Percentiles rank a stretch among this genome's conserved stretches.
These are phyloP conservation scores for Ilex asprella DNA, from an alignment of 257 asterid genomes.

Conservation along the genomic window DNA sequence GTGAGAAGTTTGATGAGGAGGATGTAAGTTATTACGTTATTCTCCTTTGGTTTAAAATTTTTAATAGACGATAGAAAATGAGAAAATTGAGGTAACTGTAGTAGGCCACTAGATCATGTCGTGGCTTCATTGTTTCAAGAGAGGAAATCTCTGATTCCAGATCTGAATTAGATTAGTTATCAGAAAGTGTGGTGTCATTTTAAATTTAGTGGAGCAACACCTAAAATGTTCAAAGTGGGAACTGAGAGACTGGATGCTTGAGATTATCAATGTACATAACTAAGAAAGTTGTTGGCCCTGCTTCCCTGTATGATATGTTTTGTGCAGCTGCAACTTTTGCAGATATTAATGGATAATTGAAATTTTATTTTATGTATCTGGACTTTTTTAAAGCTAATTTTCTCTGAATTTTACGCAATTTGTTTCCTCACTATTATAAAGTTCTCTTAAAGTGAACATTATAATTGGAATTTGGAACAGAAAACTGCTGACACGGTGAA, in stretches of 20 bases:
- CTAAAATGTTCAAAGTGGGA: neutral
- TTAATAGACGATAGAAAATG: constrained; percentile 2
- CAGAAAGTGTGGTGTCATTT: no score
- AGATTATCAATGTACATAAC: neutral
- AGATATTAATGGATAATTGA: neutral
- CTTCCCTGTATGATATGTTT: neutral
- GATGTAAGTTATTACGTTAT: constrained; percentile 41
- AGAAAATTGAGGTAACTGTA: neutral
- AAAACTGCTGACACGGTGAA: constrained; percentile 48
- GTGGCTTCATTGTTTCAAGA: no score
- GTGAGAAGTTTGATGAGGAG: constrained; percentile 52
- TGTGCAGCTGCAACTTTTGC: neutral
- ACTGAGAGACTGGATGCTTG: neutral
- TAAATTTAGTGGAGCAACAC: no score
- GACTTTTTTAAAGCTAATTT: neutral
- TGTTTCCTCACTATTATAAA: no score
- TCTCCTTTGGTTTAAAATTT: constrained; percentile 6
- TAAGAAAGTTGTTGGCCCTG: neutral
- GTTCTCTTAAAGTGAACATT: constrained; percentile 21
- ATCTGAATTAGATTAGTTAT: no score
- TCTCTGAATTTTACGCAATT: neutral
- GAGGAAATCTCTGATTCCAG: no score
- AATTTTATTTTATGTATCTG: neutral
- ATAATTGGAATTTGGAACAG: constrained; percentile 31
- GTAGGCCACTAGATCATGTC: no score